Base-by-base conservation (phyloP, 2,329 filamentous ascomycete species). In the Trichoderma sp. region DNA sequence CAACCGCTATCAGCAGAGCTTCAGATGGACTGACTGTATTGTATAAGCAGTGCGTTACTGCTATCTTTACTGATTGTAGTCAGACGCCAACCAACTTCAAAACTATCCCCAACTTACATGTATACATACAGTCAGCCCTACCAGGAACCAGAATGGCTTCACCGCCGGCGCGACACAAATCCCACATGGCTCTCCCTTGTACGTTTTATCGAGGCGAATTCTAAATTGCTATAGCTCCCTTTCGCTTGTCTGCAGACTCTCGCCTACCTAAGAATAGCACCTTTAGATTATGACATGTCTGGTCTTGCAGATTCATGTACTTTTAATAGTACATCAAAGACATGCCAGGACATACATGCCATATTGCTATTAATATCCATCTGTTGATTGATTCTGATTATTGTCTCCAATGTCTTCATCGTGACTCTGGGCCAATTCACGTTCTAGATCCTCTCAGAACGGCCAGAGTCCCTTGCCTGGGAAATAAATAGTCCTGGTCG, bases 71-170 rank as follows among this genome's bases (percentile, higher is more conserved):
- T 6, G 2, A n/a, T 26, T 24, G 28, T 26, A 36, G 24, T 14
- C 8, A 30, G 51, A 58, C 47, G 47, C 43, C 30, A 32, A 15
- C 15, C 39, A 43, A n/a, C 39, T 43, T n/a, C 15, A 43, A 43
- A 9, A n/a, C 56, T 30, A 11, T 51, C 9, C 9, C n/a, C 43
- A 51, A 51, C 43, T 51, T 21, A 51, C n/a, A 43, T n/a, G 43
- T 21, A 28, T 15, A 36, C n/a, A 28, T 15, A 36, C n/a, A 18
- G 62, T 65, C 63, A 66, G 63, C 63, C 63, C 63, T 66, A 66
- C 63, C 66, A 61, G 56, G 26, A 61, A 69, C 56, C 26, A 56
- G 65, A 68, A 69, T 61, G 51, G 56, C 66, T 47, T 69, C 56
- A 69, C 65, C 53, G 65, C 65, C 47, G 34, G 28, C 18, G 18